Base-by-base conservation (phyloP, 306 rosid genomes). In the Cucurbita maxima region DNA sequence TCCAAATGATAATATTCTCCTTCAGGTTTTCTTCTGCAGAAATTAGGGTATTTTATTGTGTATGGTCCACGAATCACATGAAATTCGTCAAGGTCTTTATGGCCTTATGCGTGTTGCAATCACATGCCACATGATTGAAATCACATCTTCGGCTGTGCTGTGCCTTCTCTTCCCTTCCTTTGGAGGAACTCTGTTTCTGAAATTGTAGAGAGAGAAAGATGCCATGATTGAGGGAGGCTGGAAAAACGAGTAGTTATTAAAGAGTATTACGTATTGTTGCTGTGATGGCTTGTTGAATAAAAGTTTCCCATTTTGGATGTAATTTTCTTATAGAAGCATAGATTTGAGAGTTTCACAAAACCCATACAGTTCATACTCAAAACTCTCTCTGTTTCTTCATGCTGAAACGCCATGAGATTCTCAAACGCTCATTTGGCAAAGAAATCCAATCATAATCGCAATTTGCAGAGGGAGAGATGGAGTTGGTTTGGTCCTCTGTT, bases 401-500 rank as follows among this genome's bases (percentile, higher is more conserved):
- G 48, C 58, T 53, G 59, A 59, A 74, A 52, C 63, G 71, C 71
- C 74, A 92, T 83, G 91, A 85, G 79, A 73, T 62, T 63, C 59
- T 77, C 73, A 58, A 75, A 75, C 22, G 50, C 63, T 10, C 61
- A 77, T 63, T 69, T 72, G 64, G 81, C 54, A 22, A 84, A 83
- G 41, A 88, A 68, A 61, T 43, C 30, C 63, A 81, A 77, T 18
- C 40, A 30, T 12, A 13, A 58, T 2, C 43, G 22, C 67, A 10
- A 58, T 60, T 54, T 73, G 69, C 84, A 84, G 60, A 72, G 84
- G 37, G 89, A 82, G 71, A 88, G 83, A 80, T 76, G 77, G 71
- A 76, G 76, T n/a, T 82, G 62, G 53, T 43, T 78, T 2, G 60
- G 76, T 0, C 91, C 91, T 74, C 84, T 83, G 55, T 43, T 85